Conservation (phyloP, 805 yeast species). For the Saccharomycopsis lassenensis region DNA sequence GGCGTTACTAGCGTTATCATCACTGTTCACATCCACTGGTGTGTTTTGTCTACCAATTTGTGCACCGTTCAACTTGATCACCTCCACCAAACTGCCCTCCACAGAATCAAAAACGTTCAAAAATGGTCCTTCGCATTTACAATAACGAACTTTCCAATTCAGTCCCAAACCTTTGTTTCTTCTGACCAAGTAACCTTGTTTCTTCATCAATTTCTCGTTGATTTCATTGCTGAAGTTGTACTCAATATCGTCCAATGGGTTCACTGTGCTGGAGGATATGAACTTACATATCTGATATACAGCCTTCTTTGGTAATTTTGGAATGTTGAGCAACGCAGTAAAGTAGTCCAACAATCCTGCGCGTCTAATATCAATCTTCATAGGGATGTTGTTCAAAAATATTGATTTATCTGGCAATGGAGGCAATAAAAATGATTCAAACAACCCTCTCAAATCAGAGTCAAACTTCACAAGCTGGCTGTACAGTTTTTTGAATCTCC, state of each 20-base stretch:
- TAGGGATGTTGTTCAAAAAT: conserved; percentile 52
- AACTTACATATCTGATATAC: conserved; percentile 48
- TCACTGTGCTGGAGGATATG: conserved; percentile 55
- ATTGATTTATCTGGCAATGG: conserved; percentile 50
- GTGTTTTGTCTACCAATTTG: conserved; percentile 44
- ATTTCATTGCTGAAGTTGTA: conserved; percentile 23
- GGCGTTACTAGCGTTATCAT: conserved; percentile 18
- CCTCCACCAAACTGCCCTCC: conserved; percentile 44
- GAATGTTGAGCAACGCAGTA: conserved; percentile 41
- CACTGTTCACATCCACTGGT: conserved; percentile 29
- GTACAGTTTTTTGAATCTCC: conserved; percentile 59
- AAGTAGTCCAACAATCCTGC: conserved; percentile 48
- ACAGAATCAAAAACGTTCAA: conserved; percentile 48
- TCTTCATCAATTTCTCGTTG: conserved; percentile 34
- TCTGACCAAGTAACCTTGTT: conserved; percentile 57
- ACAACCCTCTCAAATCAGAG: conserved; percentile 37
- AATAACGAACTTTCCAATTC: conserved; percentile 61
- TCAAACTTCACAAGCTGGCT: conserved; percentile 55
- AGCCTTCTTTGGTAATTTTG: conserved; percentile 44
- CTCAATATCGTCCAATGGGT: conserved; percentile 42
- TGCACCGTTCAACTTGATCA: conserved; percentile 37
- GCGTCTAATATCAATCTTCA: conserved; percentile 52
- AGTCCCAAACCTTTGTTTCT: conserved; percentile 53
- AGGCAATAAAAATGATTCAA: conserved; percentile 40
- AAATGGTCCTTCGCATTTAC: conserved; percentile 49